phyloP scores from a whole-genome alignment of 2,329 filamentous ascomycete species.

The Arthrobotrys sphaeroides region DNA sequence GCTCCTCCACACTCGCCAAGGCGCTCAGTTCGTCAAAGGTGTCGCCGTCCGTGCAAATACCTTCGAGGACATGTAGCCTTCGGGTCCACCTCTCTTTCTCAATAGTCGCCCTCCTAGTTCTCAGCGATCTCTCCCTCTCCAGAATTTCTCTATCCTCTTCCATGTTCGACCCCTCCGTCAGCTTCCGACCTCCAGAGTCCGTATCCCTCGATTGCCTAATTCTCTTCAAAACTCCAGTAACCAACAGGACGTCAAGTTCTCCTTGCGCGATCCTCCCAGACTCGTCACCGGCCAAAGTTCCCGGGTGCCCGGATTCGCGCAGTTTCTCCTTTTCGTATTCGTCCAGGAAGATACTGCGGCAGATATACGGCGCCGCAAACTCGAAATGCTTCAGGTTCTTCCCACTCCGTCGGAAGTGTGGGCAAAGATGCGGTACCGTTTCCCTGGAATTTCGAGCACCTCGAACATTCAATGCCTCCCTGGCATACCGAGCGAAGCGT shows the following conservation, averaged over 20 bases:
- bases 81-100: conserved; percentile 55
- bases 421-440: conserved; percentile 55
- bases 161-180: conserved; percentile 46
- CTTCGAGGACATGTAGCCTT: conserved; percentile 47
- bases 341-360: conserved; percentile 56
- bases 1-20: conserved; percentile 55
- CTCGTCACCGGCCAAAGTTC: conserved; percentile 46
- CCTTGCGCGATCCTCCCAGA: conserved; percentile 37
- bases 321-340: conserved; percentile 55
- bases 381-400: conserved; percentile 55
- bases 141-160: conserved; percentile 54
- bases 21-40: conserved; percentile 56
- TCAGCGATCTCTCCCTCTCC: conserved; percentile 55
- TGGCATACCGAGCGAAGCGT: conserved; percentile 54
- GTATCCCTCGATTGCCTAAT: conserved; percentile 46
- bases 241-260: conserved; percentile 52
- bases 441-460: conserved; percentile 27
- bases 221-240: conserved; percentile 50
- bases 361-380: conserved; percentile 55
- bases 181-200: conserved; percentile 12
- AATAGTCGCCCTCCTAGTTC: conserved; percentile 53
- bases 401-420: conserved; percentile 54
- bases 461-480: conserved; percentile 46
- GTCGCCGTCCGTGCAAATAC: conserved; percentile 55
- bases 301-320: conserved; percentile 54